Evolutionary conservation across 108 stramenopile genomes (phyloP).

Genomic region (Pseudonitzschia multiseries): DNA sequence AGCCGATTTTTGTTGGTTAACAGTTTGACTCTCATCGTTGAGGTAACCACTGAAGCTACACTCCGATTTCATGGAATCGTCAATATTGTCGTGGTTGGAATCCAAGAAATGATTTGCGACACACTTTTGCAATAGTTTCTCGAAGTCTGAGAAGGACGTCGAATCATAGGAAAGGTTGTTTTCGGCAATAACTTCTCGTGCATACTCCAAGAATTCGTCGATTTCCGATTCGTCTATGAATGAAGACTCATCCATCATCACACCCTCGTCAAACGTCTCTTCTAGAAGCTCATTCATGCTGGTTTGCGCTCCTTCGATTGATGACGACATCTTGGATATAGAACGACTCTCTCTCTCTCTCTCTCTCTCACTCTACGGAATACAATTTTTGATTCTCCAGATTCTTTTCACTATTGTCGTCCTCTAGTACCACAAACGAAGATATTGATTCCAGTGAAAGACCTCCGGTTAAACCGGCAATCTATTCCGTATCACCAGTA

Average conservation of each 20-base stretch:
- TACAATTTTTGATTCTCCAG: too few relatives aligned
- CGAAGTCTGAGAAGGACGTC: slow-evolving; percentile 19
- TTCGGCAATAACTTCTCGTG: slow-evolving; percentile 17
- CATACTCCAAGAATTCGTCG: slow-evolving; percentile 34
- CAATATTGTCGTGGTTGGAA: not conserved
- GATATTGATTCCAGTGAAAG: too few relatives aligned
- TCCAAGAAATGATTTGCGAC: slow-evolving; percentile 23
- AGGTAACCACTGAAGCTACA: slow-evolving; percentile 11
- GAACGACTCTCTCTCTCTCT: not conserved
- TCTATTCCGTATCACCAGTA: too few relatives aligned
- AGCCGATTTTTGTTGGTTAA: not conserved
- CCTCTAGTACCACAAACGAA: too few relatives aligned
- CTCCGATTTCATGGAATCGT: slow-evolving; percentile 24
- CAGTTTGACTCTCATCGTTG: not conserved
- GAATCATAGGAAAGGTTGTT: slow-evolving; percentile 24
- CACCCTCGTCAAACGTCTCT: not conserved
- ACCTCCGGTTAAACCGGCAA: too few relatives aligned
- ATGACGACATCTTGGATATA: not conserved
- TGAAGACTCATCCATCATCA: slow-evolving; percentile 2
- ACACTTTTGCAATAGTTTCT: slow-evolving; percentile 12
- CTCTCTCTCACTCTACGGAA: not conserved
- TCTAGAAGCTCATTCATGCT: not conserved
- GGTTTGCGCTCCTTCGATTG: not conserved
- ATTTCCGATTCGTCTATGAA: slow-evolving; percentile 21
- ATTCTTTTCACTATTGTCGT: too few relatives aligned